These are phyloP conservation scores for Globisporangium orthogonon DNA, from an alignment of 352 stramenopile genomes.

Conservation along the genomic window DNA sequence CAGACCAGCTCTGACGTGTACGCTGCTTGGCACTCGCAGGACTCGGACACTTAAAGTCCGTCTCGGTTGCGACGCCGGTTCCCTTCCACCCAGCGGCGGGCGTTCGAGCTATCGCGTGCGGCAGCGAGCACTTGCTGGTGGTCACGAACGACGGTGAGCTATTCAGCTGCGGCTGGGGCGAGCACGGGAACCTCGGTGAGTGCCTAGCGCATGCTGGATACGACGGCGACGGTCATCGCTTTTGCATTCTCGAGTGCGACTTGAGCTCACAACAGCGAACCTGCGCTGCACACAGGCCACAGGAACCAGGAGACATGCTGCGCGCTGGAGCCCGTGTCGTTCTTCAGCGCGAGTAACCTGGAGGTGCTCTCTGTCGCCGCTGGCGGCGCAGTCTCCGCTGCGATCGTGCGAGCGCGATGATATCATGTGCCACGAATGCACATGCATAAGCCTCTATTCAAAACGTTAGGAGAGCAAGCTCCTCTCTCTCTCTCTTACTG, in stretches of 20 bases:
- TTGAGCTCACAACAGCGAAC: not conserved
- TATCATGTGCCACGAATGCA: not conserved
- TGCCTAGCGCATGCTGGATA: not conserved
- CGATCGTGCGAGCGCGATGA: slow-evolving; percentile 12
- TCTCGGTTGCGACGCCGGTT: slow-evolving; percentile 1
- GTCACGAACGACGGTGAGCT: slow-evolving; percentile 41
- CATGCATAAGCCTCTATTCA: not conserved
- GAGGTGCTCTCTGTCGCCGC: slow-evolving; percentile 30
- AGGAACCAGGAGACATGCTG: slow-evolving; percentile 35
- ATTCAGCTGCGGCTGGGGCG: slow-evolving; percentile 76
- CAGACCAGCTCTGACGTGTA: not conserved
- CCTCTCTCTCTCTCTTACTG: not conserved
- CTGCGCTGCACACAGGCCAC: slow-evolving; percentile 30
- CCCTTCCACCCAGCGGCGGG: slow-evolving; percentile 17
- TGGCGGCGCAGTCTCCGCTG: slow-evolving; percentile 65
- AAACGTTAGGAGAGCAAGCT: not conserved
- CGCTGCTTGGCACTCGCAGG: not conserved
- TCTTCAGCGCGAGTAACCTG: slow-evolving; percentile 28
- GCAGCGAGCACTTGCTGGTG: slow-evolving; percentile 69
- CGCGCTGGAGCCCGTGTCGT: slow-evolving; percentile 33
- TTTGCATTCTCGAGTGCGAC: not conserved
- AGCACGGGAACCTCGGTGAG: slow-evolving; percentile 81
- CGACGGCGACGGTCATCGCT: too few relatives aligned
- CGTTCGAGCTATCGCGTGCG: slow-evolving; percentile 49
- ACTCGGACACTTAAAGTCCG: not conserved